A percentile compares a stretch with the other conserved stretches of the same genome.
Evolutionary conservation across 441 rosid species (phyloP).

Genomic region (Iberis amara): DNA sequence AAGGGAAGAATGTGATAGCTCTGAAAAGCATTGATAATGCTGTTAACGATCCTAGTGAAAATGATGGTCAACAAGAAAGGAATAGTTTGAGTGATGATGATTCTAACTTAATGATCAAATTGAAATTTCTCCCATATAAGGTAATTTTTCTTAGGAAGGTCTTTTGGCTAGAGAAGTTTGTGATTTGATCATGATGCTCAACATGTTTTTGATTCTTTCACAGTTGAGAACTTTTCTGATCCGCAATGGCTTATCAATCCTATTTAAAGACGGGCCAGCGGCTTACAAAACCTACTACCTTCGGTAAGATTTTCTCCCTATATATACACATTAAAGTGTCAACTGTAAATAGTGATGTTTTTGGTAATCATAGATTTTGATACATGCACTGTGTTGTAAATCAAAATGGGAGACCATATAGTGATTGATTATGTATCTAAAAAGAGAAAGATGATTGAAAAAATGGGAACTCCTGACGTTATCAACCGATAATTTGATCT

Average conservation of each 20-base stretch:
- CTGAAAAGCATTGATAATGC: slow-evolving; percentile 34
- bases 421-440: not conserved
- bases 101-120: slow-evolving; percentile 86
- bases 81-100: slow-evolving; percentile 81
- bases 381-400: slow-evolving; percentile 14
- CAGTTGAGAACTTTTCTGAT: slow-evolving; percentile 95
- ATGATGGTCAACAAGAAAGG: slow-evolving; percentile 31
- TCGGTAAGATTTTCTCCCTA: slow-evolving; percentile 40
- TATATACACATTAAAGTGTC: slow-evolving; percentile 4
- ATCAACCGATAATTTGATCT: slow-evolving; percentile 1
- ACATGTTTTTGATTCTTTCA: slow-evolving; percentile 12
- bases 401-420: slow-evolving; percentile 10
- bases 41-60: slow-evolving; percentile 38
- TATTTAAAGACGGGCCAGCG: slow-evolving; percentile 85
- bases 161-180: not conserved
- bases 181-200: slow-evolving; percentile 17
- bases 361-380: not conserved
- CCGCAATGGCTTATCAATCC: slow-evolving; percentile 84
- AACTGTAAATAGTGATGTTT: slow-evolving; percentile 11
- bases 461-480: slow-evolving; percentile 2
- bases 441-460: too few relatives aligned
- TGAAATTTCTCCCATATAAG: slow-evolving; percentile 94
- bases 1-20: slow-evolving; percentile 53
- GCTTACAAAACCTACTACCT: slow-evolving; percentile 74
- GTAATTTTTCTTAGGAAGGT: slow-evolving; percentile 34